A percentile compares a stretch with the other conserved stretches of the same genome.
phyloP scores from a whole-genome alignment of 2,329 filamentous ascomycete genomes.

The Hortaea sp. region DNA sequence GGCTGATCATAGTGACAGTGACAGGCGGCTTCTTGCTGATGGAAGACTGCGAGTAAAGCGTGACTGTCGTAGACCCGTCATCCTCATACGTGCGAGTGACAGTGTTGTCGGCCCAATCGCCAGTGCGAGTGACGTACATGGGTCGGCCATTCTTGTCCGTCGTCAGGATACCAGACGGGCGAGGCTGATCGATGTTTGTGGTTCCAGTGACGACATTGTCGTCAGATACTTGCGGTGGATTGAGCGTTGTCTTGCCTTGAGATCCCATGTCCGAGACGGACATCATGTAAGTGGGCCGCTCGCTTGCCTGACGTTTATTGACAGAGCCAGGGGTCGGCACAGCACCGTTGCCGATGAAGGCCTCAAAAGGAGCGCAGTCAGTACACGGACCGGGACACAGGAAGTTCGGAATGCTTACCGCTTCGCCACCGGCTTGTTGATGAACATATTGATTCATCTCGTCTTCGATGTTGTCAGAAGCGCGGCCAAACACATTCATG shows the following conservation, averaged over 20 bases:
- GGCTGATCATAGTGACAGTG: neutral
- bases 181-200: neutral
- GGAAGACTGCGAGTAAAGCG: neutral
- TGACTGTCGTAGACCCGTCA: neutral
- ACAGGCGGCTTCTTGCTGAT: neutral
- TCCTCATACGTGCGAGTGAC: neutral
- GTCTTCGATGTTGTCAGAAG: neutral
- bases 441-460: neutral
- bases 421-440: no score
- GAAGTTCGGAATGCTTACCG: neutral
- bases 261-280: neutral
- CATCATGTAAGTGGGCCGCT: neutral
- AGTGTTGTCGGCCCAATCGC: neutral
- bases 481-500: no score
- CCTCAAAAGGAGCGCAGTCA: neutral
- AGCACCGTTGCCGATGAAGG: neutral
- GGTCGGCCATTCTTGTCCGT: neutral
- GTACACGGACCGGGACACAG: neutral
- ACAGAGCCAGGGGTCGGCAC: neutral
- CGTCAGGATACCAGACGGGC: neutral
- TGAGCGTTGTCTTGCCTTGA: neutral
- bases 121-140: neutral
- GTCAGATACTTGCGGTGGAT: neutral
- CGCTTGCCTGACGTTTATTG: neutral
- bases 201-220: neutral